These are phyloP conservation scores for Triangularia verruculosa DNA, from an alignment of 2,329 filamentous ascomycete genomes.

Conservation along the genomic window DNA sequence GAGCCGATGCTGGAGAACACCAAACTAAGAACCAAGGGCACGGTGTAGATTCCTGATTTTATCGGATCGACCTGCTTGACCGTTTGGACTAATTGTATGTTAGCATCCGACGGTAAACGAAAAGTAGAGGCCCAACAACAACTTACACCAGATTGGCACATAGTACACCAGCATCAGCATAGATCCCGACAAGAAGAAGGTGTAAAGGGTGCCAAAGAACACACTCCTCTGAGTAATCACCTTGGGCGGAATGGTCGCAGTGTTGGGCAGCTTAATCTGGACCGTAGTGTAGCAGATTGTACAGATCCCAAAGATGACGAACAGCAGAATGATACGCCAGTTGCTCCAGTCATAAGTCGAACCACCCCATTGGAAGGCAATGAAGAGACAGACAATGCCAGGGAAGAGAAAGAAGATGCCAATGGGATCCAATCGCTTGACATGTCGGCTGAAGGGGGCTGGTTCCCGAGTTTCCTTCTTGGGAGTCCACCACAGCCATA, in stretches of 20 bases:
- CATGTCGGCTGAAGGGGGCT: slow-evolving; percentile 39
- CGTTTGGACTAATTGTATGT: slow-evolving; percentile 46
- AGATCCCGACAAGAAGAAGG: slow-evolving; percentile 46
- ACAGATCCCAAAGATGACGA: slow-evolving; percentile 48
- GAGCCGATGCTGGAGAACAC: slow-evolving; percentile 50
- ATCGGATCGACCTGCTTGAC: slow-evolving; percentile 51
- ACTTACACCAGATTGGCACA: slow-evolving; percentile 54
- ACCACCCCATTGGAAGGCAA: slow-evolving; percentile 64
- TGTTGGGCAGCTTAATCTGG: slow-evolving; percentile 52
- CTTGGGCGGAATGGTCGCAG: slow-evolving; percentile 54
- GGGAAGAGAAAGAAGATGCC: slow-evolving; percentile 61
- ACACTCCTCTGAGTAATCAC: slow-evolving; percentile 57
- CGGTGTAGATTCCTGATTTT: slow-evolving; percentile 55
- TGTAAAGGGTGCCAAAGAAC: slow-evolving; percentile 44
- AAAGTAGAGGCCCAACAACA: not conserved
- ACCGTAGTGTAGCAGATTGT: slow-evolving; percentile 48
- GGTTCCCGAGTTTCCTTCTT: slow-evolving; percentile 32
- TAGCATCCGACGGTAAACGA: not conserved
- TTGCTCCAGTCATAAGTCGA: slow-evolving; percentile 50
- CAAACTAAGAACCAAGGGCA: slow-evolving; percentile 55
- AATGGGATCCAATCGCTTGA: slow-evolving; percentile 55
- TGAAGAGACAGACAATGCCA: slow-evolving; percentile 55
- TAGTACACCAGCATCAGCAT: slow-evolving; percentile 57
- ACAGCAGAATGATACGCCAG: slow-evolving; percentile 52
- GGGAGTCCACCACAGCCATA: slow-evolving; percentile 48